phyloP scores from a whole-genome alignment of 306 rosid genomes.

The Cicer arietinum region DNA sequence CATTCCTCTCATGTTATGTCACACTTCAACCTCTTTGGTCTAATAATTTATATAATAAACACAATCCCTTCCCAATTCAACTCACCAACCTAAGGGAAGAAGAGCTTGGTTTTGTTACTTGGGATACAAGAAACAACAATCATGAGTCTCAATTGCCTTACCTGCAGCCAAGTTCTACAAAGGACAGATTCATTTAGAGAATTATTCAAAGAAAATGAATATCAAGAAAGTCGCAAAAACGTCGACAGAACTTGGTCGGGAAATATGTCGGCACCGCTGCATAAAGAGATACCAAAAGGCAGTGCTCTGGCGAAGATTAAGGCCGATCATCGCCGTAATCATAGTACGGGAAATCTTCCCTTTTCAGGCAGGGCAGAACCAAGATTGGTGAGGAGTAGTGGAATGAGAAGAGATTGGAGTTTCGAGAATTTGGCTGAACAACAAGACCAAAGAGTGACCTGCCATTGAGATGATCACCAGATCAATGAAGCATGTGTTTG shows the following conservation, averaged over 20 bases:
- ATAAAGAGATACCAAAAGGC: slow-evolving; percentile 4
- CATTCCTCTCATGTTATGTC: slow-evolving; percentile 32
- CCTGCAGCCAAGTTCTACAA: slow-evolving; percentile 51
- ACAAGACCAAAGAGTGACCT: slow-evolving; percentile 40
- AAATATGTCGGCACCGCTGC: slow-evolving; percentile 30
- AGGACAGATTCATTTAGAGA: slow-evolving; percentile 60
- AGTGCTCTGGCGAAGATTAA: slow-evolving; percentile 27
- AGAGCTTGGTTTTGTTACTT: slow-evolving; percentile 44
- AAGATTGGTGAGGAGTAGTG: slow-evolving; percentile 67
- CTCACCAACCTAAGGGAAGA: slow-evolving; percentile 18
- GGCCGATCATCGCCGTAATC: slow-evolving; percentile 54
- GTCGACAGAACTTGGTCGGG: slow-evolving; percentile 70
- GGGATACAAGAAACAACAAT: slow-evolving; percentile 37
- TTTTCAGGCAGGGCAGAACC: slow-evolving; percentile 52
- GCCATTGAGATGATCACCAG: slow-evolving; percentile 23
- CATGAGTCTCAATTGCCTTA: slow-evolving; percentile 75
- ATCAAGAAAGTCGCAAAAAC: slow-evolving; percentile 4
- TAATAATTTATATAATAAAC: slow-evolving; percentile 49
- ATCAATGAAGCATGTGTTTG: not conserved
- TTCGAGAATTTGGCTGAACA: slow-evolving; percentile 60
- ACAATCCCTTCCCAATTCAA: slow-evolving; percentile 2
- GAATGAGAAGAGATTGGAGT: slow-evolving; percentile 96
- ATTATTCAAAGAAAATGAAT: slow-evolving; percentile 27
- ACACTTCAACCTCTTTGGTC: slow-evolving; percentile 19
- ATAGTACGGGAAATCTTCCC: slow-evolving; percentile 43